phyloP scores from a whole-genome alignment of 2,329 filamentous ascomycete species.

The Aspergillus felis region DNA sequence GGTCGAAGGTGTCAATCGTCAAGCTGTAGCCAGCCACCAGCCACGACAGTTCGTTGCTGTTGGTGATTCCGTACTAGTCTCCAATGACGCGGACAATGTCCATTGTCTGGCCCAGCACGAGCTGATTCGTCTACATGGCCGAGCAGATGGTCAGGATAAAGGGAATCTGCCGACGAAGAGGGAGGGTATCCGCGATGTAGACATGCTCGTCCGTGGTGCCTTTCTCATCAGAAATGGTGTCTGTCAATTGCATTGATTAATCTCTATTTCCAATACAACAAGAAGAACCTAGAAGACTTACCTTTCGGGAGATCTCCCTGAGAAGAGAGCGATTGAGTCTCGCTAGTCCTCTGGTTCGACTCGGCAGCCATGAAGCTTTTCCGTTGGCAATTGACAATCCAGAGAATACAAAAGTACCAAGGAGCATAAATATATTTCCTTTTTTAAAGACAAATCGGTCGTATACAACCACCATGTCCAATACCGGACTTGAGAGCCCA shows the following conservation, averaged over 20 bases:
- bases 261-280: no score
- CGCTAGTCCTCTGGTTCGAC: not conserved
- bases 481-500: not conserved
- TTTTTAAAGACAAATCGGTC: not conserved
- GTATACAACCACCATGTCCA: not conserved
- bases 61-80: slow-evolving; percentile 40
- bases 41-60: slow-evolving; percentile 48
- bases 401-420: not conserved
- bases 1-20: slow-evolving; percentile 31
- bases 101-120: slow-evolving; percentile 1
- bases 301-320: not conserved
- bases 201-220: slow-evolving; percentile 2
- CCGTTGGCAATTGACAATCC: not conserved
- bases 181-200: slow-evolving; percentile 6
- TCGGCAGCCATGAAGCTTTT: slow-evolving; percentile 1
- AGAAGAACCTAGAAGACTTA: not conserved
- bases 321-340: not conserved
- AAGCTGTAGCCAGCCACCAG: slow-evolving; percentile 53
- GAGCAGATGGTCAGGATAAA: slow-evolving; percentile 8
- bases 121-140: slow-evolving; percentile 6
- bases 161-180: slow-evolving; percentile 1
- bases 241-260: not conserved
- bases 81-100: slow-evolving; percentile 36
- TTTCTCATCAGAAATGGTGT: not conserved
- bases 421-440: not conserved